Evolutionary conservation across 495 filamentous ascomycete species (phyloP), one percentile per base, ranked within the genome.

Genomic region (Pyrenula massariospora): DNA sequence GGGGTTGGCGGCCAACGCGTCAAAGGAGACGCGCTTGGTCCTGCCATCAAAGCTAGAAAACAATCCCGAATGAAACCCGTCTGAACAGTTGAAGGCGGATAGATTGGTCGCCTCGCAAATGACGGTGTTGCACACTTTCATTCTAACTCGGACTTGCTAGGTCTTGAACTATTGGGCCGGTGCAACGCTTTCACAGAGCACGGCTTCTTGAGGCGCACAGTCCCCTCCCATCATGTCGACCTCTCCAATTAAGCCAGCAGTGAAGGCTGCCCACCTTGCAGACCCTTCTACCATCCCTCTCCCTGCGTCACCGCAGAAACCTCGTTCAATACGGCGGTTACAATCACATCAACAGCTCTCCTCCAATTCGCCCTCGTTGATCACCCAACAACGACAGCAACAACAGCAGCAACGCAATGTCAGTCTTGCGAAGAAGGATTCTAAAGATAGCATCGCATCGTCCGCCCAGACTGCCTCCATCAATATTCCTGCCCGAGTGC

Each of bases 271-370:
- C 15, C 31, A 42, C 5, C 31, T 42, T 15, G 31, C 31, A 15
- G 57, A 56, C 22, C 62, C 73, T 42, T 64, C 66, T 58, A 63
- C 65, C 59, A 63, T 72, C 57, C 70, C 73, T 19, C 54, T 58
- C 20, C 71, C 73, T 12, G 62, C 70, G 36, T 75, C 77, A 11
- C 77, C 76, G 22, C 71, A 73, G 54, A 75, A 70, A 11, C 70
- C 74, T 62, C 74, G 74, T 60, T 67, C 66, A 23, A 66, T 80
- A 57, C 76, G 77, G 24, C 77, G 77, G 68, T 75, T 77, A 47
- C 74, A 77, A 60, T 80, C 77, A 20, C 73, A 77, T 59, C 76
- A 78, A 57, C 63, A 71, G 42, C 66, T 80, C 36, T 74, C 75
- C 0, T 67, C 72, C n/a, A 66, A 63, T 25, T 68, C 62, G 25